Conservation (phyloP, 257 asterid species). For the Solanum appendiculatum region DNA sequence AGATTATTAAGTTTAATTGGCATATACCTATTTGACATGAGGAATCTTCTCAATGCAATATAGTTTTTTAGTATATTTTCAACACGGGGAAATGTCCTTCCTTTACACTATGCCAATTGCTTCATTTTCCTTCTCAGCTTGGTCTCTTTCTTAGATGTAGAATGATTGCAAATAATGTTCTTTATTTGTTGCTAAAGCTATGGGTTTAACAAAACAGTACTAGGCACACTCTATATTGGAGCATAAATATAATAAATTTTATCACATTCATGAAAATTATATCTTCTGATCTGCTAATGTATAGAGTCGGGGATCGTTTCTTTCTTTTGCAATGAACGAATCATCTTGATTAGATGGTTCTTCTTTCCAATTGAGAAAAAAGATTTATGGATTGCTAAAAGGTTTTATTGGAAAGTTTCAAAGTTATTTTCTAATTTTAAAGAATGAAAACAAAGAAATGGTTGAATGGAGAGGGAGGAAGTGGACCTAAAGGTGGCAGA, state of each 20-base stretch:
- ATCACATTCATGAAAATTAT: neutral
- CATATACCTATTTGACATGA: neutral
- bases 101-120: neutral
- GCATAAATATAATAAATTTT: neutral
- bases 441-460: neutral
- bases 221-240: neutral
- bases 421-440: neutral
- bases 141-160: neutral
- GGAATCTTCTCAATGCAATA: neutral
- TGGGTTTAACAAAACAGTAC: neutral
- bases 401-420: neutral
- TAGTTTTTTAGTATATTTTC: neutral
- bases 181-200: neutral
- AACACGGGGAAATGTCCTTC: neutral
- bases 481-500: neutral
- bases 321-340: neutral
- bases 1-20: neutral
- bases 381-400: neutral
- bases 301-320: neutral
- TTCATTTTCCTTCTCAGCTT: neutral
- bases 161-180: neutral
- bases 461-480: neutral
- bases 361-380: neutral
- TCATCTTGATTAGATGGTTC: neutral
- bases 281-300: neutral